Evolutionary conservation across 2,329 filamentous ascomycete species (phyloP), one percentile per base, ranked within the genome.

Genomic region (Gaeumannomyces tritici): DNA sequence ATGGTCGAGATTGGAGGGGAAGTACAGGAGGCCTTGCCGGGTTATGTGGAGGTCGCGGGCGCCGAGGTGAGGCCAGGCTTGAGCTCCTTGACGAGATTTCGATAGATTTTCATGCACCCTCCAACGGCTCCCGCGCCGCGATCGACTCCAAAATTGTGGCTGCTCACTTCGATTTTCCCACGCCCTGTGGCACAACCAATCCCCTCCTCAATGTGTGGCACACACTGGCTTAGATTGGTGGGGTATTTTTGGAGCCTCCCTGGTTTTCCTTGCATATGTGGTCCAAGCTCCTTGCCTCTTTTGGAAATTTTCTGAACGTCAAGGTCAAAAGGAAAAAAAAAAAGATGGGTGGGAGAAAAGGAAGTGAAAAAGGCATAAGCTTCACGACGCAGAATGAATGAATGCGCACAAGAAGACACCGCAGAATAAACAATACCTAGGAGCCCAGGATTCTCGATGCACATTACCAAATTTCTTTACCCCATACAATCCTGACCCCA

Each of bases 1-100:
- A 88, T 88, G 35, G 42, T 51, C 3, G 7, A 51, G 7, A 51
- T 51, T 51, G 42, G 42, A 51, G 24, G 9, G 42, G 42, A 21
- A n/a, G n/a, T 51, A 6, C 42, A 51, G 24, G 42, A 8, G 21
- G 21, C 42, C 42, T 24, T 51, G 42, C 42, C 42, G 21, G 21
- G 18, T 51, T 6, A 24, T 4, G 42, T 51, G 21, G 42, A n/a
- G 12, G 42, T 51, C 42, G 42, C 42, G 42, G 18, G 42, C 42
- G 42, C 42, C 42, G 42, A 51, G 15, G 42, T 51, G 42, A 51
- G 42, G 42, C 42, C 21, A 4, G 42, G 42, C 42, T 51, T 51
- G 42, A 51, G 42, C 42, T 51, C 42, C 15, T 51, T 51, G 42
- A 51, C 33, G 33, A 35, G 42, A 51, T 51, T 51, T 51, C 42